These are phyloP conservation scores for Spathaspora girioi DNA, from an alignment of 805 yeast species.

Conservation along the genomic window DNA sequence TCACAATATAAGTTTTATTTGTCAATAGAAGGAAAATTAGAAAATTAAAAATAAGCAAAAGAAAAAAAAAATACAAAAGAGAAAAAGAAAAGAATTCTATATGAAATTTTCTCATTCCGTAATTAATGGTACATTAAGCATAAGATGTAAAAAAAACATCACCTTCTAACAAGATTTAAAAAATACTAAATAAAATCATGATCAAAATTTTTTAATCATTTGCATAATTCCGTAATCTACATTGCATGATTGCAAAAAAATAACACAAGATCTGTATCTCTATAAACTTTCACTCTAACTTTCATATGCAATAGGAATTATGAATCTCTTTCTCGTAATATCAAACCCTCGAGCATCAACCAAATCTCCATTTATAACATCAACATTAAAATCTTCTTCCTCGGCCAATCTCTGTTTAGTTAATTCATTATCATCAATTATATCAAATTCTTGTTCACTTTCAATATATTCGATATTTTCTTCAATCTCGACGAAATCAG, in stretches of 20 bases:
- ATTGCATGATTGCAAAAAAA: too few species aligned
- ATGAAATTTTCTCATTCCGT: background rate
- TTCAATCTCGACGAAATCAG: conserved; percentile 92
- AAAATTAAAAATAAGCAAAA: background rate
- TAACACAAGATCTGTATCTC: background rate
- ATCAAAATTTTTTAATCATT: background rate
- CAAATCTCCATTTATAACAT: conserved; percentile 60
- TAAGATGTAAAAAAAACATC: background rate
- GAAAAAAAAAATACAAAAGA: too few species aligned
- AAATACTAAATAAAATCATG: background rate
- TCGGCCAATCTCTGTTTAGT: conserved; percentile 53
- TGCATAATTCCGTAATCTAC: background rate
- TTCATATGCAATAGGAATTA: conserved; percentile 51
- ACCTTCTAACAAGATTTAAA: too few species aligned
- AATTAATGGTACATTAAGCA: background rate
- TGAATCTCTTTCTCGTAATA: conserved; percentile 46
- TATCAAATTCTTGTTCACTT: conserved; percentile 87
- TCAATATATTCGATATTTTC: conserved; percentile 87
- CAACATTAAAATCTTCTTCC: conserved; percentile 61
- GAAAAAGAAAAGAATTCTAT: background rate
- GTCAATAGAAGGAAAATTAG: background rate
- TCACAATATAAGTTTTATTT: background rate
- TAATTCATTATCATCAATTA: conserved; percentile 62
- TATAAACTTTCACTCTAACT: too few species aligned
- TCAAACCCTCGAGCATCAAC: conserved; percentile 74